Base-by-base conservation (phyloP, 2,329 filamentous ascomycete genomes). In the Emmonsiellopsis sp. region DNA sequence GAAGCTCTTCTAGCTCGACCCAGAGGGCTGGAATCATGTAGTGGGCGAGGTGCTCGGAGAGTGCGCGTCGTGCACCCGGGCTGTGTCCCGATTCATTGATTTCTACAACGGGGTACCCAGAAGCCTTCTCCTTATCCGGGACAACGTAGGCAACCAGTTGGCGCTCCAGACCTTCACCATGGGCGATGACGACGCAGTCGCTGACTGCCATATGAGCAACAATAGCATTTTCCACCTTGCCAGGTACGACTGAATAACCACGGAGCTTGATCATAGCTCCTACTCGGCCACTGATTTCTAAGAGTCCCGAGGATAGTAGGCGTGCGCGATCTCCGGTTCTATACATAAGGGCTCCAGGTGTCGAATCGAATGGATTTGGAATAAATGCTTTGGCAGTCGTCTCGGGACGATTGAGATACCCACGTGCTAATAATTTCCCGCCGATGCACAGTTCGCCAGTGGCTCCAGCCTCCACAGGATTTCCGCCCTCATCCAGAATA, bases 21-120 rank as follows among this genome's bases (percentile, higher is more conserved):
- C 87, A 92, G 2, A 90, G 68, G 0, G 85, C 78, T 0, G 87
- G 87, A 52, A 92, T 85, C 87, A 92, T 91, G 69, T 92, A 92
- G 57, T 88, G 86, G 1, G 87, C 87, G 32, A 92, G 76, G 57
- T 83, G 82, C 13, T 79, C 73, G 1, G 83, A 77, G 2, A 92
- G 76, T 13, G 79, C 78, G 53, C 82, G 80, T 46, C 87, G 79
- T 2, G 86, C 82, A 5, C 78, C 77, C 1, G 86, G 82, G 59
- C 86, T 89, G 67, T 87, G 84, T 5, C 85, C 86, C 31, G 82
- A 79, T 53, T 84, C 80, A 55, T 89, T 83, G 46, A 90, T 81
- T 46, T 85, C 79, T 2, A 88, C 75, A 3, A 73, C 69, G 0
- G 83, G 80, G 20, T 85, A 82, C 41, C 72, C 73, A 11, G 77